Evolutionary conservation across 106 monocot genomes (phyloP).

Genomic region (Hemerocallis citrina): DNA sequence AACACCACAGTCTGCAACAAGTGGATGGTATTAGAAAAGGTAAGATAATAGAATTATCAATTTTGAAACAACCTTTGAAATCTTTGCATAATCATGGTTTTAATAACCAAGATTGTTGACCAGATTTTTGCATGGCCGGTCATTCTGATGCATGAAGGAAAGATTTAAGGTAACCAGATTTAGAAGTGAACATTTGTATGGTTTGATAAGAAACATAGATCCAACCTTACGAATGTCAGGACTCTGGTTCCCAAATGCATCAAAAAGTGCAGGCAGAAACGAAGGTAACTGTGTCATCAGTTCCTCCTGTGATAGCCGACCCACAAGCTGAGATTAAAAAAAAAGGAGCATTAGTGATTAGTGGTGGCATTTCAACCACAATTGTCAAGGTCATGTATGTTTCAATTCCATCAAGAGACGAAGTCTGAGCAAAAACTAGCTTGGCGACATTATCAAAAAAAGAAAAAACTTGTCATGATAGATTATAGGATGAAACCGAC

Average conservation of each 20-base stretch:
- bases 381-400: not conserved
- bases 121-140: not conserved
- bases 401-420: not conserved
- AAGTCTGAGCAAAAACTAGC: too few relatives aligned
- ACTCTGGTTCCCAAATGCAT: slow-evolving; percentile 89
- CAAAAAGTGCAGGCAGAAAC: slow-evolving; percentile 92
- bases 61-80: too few relatives aligned
- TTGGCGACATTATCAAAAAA: too few relatives aligned
- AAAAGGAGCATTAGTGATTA: not conserved
- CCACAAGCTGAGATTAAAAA: slow-evolving; percentile 62
- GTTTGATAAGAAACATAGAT: not conserved
- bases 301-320: slow-evolving; percentile 78
- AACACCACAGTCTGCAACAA: slow-evolving; percentile 81
- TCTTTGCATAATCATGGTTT: not conserved
- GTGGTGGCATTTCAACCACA: not conserved
- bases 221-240: slow-evolving; percentile 94
- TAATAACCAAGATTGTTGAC: not conserved
- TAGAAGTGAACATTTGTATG: not conserved
- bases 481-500: too few relatives aligned
- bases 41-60: not conserved
- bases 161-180: not conserved
- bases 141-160: not conserved
- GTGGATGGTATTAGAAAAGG: not conserved
- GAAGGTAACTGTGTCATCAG: slow-evolving; percentile 80
- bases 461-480: not conserved